Percentiles rank a stretch among this genome's conserved stretches.
Conservation (phyloP, 805 yeast species). For the Sporopachydermia lactativora region DNA sequence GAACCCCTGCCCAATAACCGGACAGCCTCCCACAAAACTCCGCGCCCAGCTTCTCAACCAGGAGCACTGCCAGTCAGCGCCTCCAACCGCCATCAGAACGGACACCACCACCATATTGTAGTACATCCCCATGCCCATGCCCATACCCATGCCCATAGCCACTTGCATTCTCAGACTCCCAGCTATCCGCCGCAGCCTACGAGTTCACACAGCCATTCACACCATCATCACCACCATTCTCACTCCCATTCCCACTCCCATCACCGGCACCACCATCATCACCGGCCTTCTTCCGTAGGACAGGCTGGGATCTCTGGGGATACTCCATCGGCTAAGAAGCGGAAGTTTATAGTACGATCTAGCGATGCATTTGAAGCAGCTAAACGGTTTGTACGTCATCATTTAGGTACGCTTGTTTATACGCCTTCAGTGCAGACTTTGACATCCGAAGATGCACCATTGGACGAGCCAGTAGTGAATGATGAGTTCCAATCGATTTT, state of each 20-base stretch:
- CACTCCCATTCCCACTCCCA: constrained; percentile 7
- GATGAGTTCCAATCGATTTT: neutral
- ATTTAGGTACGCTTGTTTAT: constrained; percentile 45
- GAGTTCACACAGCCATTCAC: too few species aligned
- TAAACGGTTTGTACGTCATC: constrained; percentile 27
- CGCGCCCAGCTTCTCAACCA: too few species aligned
- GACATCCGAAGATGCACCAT: neutral
- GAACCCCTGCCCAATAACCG: too few species aligned
- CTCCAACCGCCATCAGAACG: too few species aligned
- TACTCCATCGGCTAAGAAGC: constrained; percentile 12
- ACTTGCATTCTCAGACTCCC: constrained; percentile 3
- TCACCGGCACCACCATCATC: constrained; percentile 5
- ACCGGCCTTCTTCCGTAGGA: neutral
- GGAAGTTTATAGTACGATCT: constrained; percentile 22
- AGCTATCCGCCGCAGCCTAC: neutral
- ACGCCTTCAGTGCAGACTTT: constrained; percentile 19
- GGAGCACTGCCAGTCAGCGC: too few species aligned
- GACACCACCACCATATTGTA: constrained; percentile 16
- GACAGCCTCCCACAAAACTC: too few species aligned
- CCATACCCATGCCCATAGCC: constrained; percentile 6
- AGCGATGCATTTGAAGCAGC: constrained; percentile 27
- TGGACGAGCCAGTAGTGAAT: neutral
- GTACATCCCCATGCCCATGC: constrained; percentile 10
- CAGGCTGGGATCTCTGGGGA: neutral
- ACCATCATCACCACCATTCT: constrained; percentile 16